phyloP scores from a whole-genome alignment of 2,329 filamentous ascomycete species.

The Ophiosphaerella korrae region DNA sequence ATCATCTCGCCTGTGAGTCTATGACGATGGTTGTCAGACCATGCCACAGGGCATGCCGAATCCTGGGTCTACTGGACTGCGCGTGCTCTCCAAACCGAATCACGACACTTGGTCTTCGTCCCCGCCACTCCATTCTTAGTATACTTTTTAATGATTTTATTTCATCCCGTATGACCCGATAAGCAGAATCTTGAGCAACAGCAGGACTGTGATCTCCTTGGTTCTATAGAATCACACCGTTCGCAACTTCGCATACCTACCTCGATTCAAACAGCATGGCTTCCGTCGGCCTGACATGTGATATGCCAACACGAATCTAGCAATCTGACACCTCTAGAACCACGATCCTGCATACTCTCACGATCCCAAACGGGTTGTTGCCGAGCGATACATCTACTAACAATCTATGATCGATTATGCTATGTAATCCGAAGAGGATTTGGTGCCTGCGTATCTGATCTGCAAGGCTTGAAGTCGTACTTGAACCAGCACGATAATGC shows the following conservation, averaged over 20 bases:
- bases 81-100: background rate
- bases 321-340: background rate
- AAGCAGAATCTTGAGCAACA: conserved; percentile 16
- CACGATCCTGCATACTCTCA: conserved; percentile 3
- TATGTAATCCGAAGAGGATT: background rate
- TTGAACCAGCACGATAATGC: conserved; percentile 1
- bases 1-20: background rate
- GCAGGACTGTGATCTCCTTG: background rate
- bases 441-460: conserved; percentile 12
- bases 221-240: conserved; percentile 16
- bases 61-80: background rate
- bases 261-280: conserved; percentile 1
- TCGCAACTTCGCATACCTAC: background rate
- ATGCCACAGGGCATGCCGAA: background rate
- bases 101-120: background rate
- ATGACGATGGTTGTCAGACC: background rate
- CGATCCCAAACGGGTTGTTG: background rate
- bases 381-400: background rate
- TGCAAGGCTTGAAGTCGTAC: conserved; percentile 1
- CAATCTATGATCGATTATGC: background rate
- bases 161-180: conserved; percentile 19
- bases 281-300: conserved; percentile 5
- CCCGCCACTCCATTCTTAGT: background rate
- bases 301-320: background rate
- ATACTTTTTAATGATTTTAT: conserved; percentile 4